These are phyloP conservation scores for Phanerochaete sordida DNA, from an alignment of 768 basidiomycete species.

Conservation along the genomic window DNA sequence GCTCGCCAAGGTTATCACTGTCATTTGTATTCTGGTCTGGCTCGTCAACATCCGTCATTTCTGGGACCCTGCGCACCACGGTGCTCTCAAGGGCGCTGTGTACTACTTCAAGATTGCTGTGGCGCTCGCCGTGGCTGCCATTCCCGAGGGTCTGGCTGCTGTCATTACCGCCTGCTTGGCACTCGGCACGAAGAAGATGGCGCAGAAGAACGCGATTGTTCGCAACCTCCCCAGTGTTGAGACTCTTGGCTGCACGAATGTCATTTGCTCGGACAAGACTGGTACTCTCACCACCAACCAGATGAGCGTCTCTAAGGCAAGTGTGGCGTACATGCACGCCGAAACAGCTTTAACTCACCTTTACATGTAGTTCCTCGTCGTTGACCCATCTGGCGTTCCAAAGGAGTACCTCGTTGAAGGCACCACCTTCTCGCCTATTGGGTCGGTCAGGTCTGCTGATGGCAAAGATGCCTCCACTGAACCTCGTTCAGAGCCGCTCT, in stretches of 20 bases:
- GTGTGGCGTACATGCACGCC: constrained; percentile 17
- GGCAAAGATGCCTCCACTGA: constrained; percentile 56
- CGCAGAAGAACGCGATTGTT: constrained; percentile 97
- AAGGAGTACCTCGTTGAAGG: constrained; percentile 84
- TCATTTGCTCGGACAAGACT: constrained; percentile 99
- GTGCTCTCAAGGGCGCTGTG: constrained; percentile 87
- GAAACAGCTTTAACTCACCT: neutral
- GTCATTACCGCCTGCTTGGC: constrained; percentile 98
- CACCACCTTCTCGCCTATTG: constrained; percentile 86
- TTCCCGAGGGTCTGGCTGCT: constrained; percentile 97
- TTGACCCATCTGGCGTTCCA: constrained; percentile 51
- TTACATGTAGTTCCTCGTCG: constrained; percentile 61
- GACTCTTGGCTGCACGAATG: constrained; percentile 95
- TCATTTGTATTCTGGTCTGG: constrained; percentile 98
- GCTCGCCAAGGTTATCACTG: constrained; percentile 95
- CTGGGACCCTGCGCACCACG: constrained; percentile 91
- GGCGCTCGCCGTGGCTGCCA: constrained; percentile 96
- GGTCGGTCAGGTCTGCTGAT: constrained; percentile 64
- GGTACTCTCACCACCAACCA: constrained; percentile 95
- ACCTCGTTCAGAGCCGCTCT: constrained; percentile 64
- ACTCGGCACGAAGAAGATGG: constrained; percentile 98
- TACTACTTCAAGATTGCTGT: constrained; percentile 99
- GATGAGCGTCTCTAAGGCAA: constrained; percentile 88
- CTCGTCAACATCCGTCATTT: constrained; percentile 96
- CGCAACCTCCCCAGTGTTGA: constrained; percentile 95